Evolutionary conservation across 1,139 yeast genomes (phyloP).

Genomic region (Candida labiduridarum): DNA sequence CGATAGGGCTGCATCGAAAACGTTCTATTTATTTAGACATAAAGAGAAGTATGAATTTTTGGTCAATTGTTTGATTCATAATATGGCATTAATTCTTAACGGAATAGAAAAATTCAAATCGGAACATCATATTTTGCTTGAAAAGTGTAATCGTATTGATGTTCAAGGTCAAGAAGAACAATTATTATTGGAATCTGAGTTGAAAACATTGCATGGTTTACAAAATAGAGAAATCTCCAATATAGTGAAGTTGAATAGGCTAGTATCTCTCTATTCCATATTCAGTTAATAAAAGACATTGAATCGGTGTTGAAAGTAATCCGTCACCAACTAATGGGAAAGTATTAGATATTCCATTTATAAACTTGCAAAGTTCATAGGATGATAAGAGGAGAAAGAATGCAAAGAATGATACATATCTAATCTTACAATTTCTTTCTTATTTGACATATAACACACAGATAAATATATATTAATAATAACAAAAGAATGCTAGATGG

Average conservation of each 20-base stretch:
- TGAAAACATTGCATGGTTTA: slow-evolving; percentile 65
- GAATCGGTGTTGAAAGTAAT: too few species aligned
- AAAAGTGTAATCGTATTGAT: slow-evolving; percentile 85
- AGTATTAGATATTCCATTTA: too few species aligned
- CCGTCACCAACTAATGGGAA: too few species aligned
- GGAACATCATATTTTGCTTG: slow-evolving; percentile 67
- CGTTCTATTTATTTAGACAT: slow-evolving; percentile 81
- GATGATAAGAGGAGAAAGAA: too few species aligned
- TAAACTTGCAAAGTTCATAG: too few species aligned
- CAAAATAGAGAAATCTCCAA: slow-evolving; percentile 58
- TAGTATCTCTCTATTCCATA: slow-evolving; percentile 24
- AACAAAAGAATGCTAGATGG: too few species aligned
- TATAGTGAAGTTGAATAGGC: slow-evolving; percentile 56
- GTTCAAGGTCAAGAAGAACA: slow-evolving; percentile 83
- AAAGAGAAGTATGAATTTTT: slow-evolving; percentile 59
- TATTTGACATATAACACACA: too few species aligned
- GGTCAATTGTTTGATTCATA: slow-evolving; percentile 32
- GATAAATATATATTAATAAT: too few species aligned
- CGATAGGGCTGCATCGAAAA: slow-evolving; percentile 89
- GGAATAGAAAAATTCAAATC: slow-evolving; percentile 58
- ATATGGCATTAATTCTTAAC: slow-evolving; percentile 64
- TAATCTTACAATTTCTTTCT: too few species aligned
- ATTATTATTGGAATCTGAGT: slow-evolving; percentile 71
- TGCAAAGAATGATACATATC: too few species aligned
- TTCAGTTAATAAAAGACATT: slow-evolving; percentile 9